Evolutionary conservation across 169 alveolate genomes (phyloP).

Genomic region (Plasmodium yoelii): DNA sequence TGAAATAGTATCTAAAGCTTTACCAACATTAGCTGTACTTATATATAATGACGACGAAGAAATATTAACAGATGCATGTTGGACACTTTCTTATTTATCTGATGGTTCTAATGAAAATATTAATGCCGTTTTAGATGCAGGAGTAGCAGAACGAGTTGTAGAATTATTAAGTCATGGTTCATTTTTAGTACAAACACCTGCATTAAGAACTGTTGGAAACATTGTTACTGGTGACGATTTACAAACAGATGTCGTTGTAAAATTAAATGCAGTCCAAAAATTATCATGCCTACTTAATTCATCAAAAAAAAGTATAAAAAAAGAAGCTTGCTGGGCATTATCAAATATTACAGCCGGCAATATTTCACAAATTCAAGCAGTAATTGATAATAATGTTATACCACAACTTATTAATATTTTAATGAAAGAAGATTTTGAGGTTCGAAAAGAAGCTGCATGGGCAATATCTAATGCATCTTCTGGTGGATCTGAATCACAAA

Average conservation of each 20-base stretch:
- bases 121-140: conserved; percentile 91
- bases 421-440: conserved; percentile 93
- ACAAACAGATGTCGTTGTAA: conserved; percentile 95
- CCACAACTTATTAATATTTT: conserved; percentile 89
- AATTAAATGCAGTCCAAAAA: conserved; percentile 92
- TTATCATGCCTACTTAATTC: conserved; percentile 89
- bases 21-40: conserved; percentile 91
- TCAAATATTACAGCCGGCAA: conserved; percentile 97
- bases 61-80: conserved; percentile 93
- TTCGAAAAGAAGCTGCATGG: conserved; percentile 98
- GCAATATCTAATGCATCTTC: conserved; percentile 97
- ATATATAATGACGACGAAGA: conserved; percentile 90
- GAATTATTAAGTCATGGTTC: conserved; percentile 91
- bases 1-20: conserved; percentile 88
- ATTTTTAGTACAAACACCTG: conserved; percentile 95
- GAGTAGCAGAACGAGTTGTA: conserved; percentile 94
- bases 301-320: conserved; percentile 92
- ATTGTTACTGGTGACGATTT: conserved; percentile 96
- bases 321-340: conserved; percentile 98
- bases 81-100: conserved; percentile 95
- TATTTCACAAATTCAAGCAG: conserved; percentile 92
- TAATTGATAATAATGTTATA: conserved; percentile 88
- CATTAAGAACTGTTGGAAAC: conserved; percentile 97
- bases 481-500: conserved; percentile 91
- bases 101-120: conserved; percentile 95